Evolutionary conservation across 305 asterid species (phyloP).

Genomic region (Rubia balearica): DNA sequence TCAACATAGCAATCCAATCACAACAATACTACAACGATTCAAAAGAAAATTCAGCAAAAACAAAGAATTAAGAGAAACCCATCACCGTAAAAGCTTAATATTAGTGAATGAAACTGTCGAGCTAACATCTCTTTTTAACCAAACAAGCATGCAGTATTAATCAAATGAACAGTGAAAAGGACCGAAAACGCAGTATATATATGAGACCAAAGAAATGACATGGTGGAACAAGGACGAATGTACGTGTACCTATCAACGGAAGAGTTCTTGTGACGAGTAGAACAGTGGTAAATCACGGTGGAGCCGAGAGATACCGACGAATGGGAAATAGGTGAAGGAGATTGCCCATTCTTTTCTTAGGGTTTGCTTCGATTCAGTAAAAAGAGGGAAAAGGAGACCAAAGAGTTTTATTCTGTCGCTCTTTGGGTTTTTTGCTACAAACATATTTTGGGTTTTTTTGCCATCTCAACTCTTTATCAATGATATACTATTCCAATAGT

Average conservation of each 20-base stretch:
- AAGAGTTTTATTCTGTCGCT: neutral
- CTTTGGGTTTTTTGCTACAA: too few relatives aligned
- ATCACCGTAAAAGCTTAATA: neutral
- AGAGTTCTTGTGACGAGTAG: neutral
- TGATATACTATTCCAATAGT: too few relatives aligned
- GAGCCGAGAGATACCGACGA: conserved; percentile 1
- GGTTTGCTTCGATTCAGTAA: neutral
- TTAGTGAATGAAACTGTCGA: neutral
- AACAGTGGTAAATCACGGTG: conserved; percentile 1
- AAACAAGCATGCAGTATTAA: neutral
- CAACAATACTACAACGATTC: neutral
- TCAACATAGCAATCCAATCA: neutral
- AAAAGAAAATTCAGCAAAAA: neutral
- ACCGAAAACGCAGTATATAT: neutral
- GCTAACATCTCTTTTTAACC: neutral
- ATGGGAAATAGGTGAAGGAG: neutral
- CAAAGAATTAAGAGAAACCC: neutral
- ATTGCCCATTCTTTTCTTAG: neutral
- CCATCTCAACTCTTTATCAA: too few relatives aligned
- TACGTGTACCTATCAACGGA: conserved; percentile 1
- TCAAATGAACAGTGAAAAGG: neutral
- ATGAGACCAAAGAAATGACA: neutral
- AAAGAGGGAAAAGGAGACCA: neutral
- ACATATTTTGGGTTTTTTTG: too few relatives aligned
- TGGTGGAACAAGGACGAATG: too few relatives aligned